Evolutionary conservation across 1,284 basidiomycete species (phyloP).

Genomic region (Ceratorhiza oryzae-sativae): DNA sequence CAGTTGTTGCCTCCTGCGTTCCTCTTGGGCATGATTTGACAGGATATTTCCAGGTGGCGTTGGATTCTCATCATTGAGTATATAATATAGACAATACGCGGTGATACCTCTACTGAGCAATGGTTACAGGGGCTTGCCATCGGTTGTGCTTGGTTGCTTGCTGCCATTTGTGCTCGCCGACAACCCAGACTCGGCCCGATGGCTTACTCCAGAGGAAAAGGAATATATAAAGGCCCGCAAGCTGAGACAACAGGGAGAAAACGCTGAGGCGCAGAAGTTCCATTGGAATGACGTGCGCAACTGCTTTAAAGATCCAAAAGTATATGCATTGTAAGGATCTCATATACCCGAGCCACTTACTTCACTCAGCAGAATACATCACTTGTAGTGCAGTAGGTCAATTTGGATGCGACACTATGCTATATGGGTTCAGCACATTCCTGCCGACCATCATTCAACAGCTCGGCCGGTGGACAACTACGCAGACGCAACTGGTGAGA

Average conservation of each 20-base stretch:
- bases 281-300: slow-evolving; percentile 41
- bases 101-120: background rate
- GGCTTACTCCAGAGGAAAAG: slow-evolving; percentile 39
- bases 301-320: slow-evolving; percentile 39
- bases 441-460: slow-evolving; percentile 43
- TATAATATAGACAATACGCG: background rate
- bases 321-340: slow-evolving; percentile 38
- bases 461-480: slow-evolving; percentile 36
- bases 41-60: slow-evolving; percentile 34
- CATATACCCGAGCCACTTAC: background rate
- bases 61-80: slow-evolving; percentile 43
- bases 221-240: slow-evolving; percentile 30
- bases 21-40: background rate
- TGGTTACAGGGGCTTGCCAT: slow-evolving; percentile 39
- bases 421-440: slow-evolving; percentile 42
- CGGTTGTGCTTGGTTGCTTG: slow-evolving; percentile 37
- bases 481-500: slow-evolving; percentile 34
- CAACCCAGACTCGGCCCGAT: slow-evolving; percentile 36
- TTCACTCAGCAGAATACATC: background rate
- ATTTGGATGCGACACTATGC: slow-evolving; percentile 43
- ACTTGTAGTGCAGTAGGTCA: slow-evolving; percentile 35
- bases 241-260: slow-evolving; percentile 41
- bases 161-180: slow-evolving; percentile 41
- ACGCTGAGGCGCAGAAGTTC: slow-evolving; percentile 41
- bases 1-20: slow-evolving; percentile 7